Percentiles rank a stretch among this genome's conserved stretches.
These are phyloP conservation scores for Microstegium vimineum DNA, from an alignment of 176 grass and related monocot genomes.

Conservation along the genomic window DNA sequence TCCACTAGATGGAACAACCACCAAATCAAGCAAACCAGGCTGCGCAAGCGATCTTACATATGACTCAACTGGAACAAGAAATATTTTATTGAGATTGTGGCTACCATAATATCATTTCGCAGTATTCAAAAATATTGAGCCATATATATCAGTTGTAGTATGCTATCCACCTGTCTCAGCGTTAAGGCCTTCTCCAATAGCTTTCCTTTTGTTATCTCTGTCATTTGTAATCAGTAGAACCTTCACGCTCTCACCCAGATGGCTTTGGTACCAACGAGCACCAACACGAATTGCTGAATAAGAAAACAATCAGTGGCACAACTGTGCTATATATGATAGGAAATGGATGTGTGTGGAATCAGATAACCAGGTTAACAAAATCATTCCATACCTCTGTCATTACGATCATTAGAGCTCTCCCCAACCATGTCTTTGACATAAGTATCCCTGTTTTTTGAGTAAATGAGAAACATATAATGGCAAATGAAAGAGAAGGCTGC, in stretches of 20 bases:
- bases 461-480: conserved; percentile 4
- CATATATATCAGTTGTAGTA: neutral
- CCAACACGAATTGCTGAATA: conserved; percentile 86
- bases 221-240: conserved; percentile 91
- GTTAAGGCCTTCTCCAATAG: conserved; percentile 78
- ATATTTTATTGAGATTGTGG: conserved; percentile 20
- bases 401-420: conserved; percentile 95
- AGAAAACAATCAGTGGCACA: neutral
- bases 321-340: neutral
- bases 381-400: conserved; percentile 71
- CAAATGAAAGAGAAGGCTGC: neutral
- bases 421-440: conserved; percentile 95
- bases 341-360: neutral
- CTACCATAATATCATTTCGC: conserved; percentile 12
- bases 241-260: conserved; percentile 62
- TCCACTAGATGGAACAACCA: conserved; percentile 57
- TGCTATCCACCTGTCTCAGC: conserved; percentile 66
- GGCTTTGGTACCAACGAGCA: conserved; percentile 92
- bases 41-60: conserved; percentile 83
- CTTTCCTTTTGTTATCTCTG: conserved; percentile 84
- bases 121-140: neutral
- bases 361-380: neutral
- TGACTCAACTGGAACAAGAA: conserved; percentile 72
- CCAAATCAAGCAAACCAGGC: conserved; percentile 88
- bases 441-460: conserved; percentile 73